Conservation (phyloP, 331 rosid species). For the Arachis monticola region DNA sequence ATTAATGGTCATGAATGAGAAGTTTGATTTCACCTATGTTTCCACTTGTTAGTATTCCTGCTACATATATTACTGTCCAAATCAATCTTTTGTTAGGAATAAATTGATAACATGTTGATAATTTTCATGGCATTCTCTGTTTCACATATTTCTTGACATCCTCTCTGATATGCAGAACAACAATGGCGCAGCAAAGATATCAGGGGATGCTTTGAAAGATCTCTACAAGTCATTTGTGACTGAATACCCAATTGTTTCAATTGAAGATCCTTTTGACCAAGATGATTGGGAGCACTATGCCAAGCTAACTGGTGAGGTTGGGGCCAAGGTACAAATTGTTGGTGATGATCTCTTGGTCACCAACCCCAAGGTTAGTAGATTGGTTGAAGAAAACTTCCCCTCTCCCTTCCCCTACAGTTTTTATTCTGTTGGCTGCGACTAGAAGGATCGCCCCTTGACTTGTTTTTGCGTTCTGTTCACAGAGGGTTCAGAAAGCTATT, state of each 20-base stretch:
- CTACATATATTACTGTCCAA: not conserved
- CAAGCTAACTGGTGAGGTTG: slow-evolving; percentile 78
- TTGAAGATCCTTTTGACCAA: slow-evolving; percentile 98
- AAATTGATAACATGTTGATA: not conserved
- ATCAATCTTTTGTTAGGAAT: not conserved
- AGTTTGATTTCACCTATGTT: not conserved
- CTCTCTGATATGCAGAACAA: slow-evolving; percentile 63
- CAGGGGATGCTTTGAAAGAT: slow-evolving; percentile 81
- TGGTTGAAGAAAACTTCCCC: not conserved
- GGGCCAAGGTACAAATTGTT: slow-evolving; percentile 83
- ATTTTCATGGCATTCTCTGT: slow-evolving; percentile 23
- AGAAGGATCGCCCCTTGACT: slow-evolving; percentile 37
- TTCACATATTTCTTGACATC: not conserved
- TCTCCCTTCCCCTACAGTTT: not conserved
- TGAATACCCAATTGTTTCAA: slow-evolving; percentile 93
- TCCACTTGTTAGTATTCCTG: slow-evolving; percentile 9
- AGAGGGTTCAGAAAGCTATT: slow-evolving; percentile 98
- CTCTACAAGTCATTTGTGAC: slow-evolving; percentile 88
- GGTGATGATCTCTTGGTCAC: slow-evolving; percentile 99
- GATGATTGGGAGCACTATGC: slow-evolving; percentile 98
- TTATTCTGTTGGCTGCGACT: not conserved
- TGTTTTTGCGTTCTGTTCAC: slow-evolving; percentile 29
- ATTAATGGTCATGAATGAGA: slow-evolving; percentile 3
- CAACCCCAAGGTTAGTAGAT: slow-evolving; percentile 79
- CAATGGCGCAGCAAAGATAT: slow-evolving; percentile 80